Conservation (phyloP, 306 rosid genomes). For the Rosa chinensis region DNA sequence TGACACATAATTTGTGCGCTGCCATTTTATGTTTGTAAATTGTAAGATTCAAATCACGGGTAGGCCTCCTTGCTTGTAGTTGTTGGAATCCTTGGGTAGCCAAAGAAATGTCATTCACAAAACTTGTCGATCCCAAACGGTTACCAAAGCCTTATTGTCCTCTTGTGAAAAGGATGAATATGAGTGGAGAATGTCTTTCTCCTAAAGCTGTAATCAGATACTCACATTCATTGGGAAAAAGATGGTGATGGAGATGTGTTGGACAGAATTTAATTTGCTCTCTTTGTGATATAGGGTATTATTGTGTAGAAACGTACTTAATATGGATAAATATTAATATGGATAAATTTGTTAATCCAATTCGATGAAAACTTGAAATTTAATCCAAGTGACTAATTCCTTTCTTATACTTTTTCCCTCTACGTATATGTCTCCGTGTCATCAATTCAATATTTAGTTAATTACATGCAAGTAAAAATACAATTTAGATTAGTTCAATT, state of each 20-base stretch:
- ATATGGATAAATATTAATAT: no score
- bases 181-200: background rate
- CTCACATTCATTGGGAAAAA: background rate
- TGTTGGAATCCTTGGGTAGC: background rate
- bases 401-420: no score
- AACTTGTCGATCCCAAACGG: background rate
- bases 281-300: background rate
- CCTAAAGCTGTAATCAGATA: conserved; percentile 9
- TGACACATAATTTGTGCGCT: background rate
- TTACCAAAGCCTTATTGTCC: background rate
- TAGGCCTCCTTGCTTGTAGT: background rate
- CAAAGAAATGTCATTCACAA: background rate
- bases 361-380: no score
- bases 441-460: background rate
- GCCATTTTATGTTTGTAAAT: background rate
- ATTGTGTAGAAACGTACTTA: background rate
- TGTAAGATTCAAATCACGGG: background rate
- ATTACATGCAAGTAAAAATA: background rate
- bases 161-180: background rate
- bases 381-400: no score
- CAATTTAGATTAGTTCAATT: background rate
- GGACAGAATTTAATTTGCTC: background rate
- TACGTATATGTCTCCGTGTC: no score
- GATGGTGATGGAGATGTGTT: background rate
- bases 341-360: no score